Conservation (phyloP, 83 land plant genomes). For the Picea abies region DNA sequence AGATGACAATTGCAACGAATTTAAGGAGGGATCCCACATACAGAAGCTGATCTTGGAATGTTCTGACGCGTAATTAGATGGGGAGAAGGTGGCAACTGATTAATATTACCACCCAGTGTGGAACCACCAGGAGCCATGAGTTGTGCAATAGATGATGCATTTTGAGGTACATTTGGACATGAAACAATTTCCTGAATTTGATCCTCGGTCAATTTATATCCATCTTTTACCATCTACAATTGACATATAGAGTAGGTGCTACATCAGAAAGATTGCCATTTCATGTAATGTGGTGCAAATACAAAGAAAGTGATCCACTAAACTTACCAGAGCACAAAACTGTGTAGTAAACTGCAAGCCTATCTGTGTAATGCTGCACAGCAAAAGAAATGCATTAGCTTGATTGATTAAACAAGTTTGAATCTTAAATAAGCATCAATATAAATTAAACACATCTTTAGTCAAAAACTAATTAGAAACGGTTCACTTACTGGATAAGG, state of each 20-base stretch:
- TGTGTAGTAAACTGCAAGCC: conserved; percentile 67
- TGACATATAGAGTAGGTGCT: neutral
- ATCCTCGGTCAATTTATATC: conserved; percentile 64
- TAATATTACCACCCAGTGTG: conserved; percentile 39
- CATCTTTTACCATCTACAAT: conserved; percentile 66
- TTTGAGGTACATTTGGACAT: too few relatives aligned
- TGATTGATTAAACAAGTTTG: neutral
- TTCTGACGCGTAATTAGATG: conserved; percentile 50
- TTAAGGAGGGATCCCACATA: conserved; percentile 34
- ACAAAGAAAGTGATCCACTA: conserved; percentile 7
- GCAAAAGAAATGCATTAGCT: neutral
- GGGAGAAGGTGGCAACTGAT: conserved; percentile 41
- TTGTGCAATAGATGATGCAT: too few relatives aligned
- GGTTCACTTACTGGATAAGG: conserved; percentile 62
- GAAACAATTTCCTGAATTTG: too few relatives aligned
- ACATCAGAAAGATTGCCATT: neutral
- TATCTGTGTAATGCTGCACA: conserved; percentile 79
- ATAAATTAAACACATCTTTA: neutral
- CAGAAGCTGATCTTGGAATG: conserved; percentile 31
- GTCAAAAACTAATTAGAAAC: neutral
- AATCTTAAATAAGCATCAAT: neutral
- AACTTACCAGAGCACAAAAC: conserved; percentile 70
- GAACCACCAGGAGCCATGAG: conserved; percentile 53
- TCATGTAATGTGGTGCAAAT: neutral
- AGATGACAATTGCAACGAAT: conserved; percentile 36